Conservation (phyloP, 176 grass and related monocot genomes). For the Secale cereale region DNA sequence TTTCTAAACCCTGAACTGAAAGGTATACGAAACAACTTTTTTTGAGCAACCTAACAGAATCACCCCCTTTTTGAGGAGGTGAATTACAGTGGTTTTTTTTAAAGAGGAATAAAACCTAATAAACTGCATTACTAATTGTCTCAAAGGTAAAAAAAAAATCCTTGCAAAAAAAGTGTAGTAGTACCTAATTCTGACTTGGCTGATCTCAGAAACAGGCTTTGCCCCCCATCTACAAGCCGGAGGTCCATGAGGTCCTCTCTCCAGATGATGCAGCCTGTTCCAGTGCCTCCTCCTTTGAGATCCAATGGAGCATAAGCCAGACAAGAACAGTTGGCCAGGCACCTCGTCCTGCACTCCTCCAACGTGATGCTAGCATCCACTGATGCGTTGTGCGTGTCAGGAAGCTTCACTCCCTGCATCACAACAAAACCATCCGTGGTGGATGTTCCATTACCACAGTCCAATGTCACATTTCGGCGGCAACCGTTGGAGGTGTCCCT, state of each 20-base stretch:
- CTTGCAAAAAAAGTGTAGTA: background rate
- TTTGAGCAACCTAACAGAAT: no score
- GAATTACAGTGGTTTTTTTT: no score
- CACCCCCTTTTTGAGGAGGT: no score
- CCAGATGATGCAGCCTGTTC: slow-evolving; percentile 25
- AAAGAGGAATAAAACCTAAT: no score
- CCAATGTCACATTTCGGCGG: background rate
- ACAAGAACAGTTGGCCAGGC: slow-evolving; percentile 49
- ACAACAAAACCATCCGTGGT: background rate
- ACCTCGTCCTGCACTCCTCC: slow-evolving; percentile 35
- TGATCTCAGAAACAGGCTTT: background rate
- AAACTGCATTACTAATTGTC: no score
- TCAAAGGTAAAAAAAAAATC: no score
- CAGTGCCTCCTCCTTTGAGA: background rate
- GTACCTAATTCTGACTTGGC: background rate
- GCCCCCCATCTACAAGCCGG: background rate
- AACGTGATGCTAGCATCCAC: background rate
- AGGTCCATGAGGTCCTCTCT: background rate
- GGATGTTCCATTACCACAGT: background rate
- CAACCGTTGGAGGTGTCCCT: slow-evolving; percentile 18
- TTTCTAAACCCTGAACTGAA: no score
- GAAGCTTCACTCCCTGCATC: slow-evolving; percentile 31
- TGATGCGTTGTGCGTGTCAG: background rate
- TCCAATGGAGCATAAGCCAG: slow-evolving; percentile 27
- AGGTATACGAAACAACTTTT: no score